Evolutionary conservation across 148 eudicot genomes (phyloP).

Genomic region (Silene latifolia): DNA sequence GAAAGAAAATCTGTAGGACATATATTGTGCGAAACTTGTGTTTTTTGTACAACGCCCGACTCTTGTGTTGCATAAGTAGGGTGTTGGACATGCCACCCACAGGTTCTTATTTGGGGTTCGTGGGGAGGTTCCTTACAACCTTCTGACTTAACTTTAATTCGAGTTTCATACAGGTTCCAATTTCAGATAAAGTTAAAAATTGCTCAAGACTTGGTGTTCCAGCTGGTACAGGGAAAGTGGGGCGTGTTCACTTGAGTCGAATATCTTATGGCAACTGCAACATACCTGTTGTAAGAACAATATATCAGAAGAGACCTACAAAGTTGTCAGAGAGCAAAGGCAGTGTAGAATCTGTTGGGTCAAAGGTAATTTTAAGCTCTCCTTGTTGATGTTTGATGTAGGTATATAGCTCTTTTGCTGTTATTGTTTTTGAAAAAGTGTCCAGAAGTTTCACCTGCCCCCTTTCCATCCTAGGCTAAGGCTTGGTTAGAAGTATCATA

Average conservation of each 20-base stretch:
- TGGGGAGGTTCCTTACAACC: background rate
- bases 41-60: background rate
- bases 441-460: background rate
- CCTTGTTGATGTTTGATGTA: background rate
- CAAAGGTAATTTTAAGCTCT: conserved; percentile 16
- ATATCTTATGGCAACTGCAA: conserved; percentile 17
- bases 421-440: no score
- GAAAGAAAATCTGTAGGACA: background rate
- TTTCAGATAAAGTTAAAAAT: conserved; percentile 7
- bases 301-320: conserved; percentile 12
- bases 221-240: conserved; percentile 10
- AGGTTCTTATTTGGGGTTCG: background rate
- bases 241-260: conserved; percentile 7
- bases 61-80: background rate
- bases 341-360: conserved; percentile 15
- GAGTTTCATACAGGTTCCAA: conserved; percentile 11
- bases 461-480: no score
- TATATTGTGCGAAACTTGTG: background rate
- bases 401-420: background rate
- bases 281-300: conserved; percentile 10
- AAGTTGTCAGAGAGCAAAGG: conserved; percentile 2
- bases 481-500: background rate
- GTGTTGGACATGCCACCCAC: background rate
- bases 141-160: conserved; percentile 4
- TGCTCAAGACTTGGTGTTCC: background rate